A percentile compares a stretch with the other conserved stretches of the same genome.
Conservation (phyloP, 2,329 filamentous ascomycete species). For the Colletotrichum lupini region DNA sequence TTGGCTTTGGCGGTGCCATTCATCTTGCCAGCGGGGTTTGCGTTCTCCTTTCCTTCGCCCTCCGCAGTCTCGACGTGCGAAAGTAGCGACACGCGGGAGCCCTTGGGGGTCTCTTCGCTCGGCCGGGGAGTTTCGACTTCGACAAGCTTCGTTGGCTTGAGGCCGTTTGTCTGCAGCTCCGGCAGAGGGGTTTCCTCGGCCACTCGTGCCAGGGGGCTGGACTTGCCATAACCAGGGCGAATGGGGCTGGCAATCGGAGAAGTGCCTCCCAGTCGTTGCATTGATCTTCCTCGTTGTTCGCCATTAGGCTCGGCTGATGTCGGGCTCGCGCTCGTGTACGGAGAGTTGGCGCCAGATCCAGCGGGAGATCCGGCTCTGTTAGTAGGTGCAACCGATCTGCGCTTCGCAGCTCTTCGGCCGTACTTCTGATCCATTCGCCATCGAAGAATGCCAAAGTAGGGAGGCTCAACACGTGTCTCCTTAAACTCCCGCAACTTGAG, state of each 20-base stretch:
- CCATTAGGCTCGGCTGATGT: constrained; percentile 60
- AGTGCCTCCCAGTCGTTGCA: constrained; percentile 75
- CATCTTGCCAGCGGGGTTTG: constrained; percentile 44
- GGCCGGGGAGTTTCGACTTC: constrained; percentile 66
- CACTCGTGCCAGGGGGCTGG: constrained; percentile 79
- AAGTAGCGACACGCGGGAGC: constrained; percentile 45
- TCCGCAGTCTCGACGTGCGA: constrained; percentile 49
- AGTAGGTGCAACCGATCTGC: constrained; percentile 60
- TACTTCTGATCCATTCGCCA: constrained; percentile 98
- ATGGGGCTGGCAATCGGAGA: constrained; percentile 74
- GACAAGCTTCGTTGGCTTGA: constrained; percentile 62
- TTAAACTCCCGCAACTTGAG: constrained; percentile 95
- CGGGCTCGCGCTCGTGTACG: constrained; percentile 68
- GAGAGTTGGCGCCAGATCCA: constrained; percentile 63
- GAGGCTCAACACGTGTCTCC: constrained; percentile 86
- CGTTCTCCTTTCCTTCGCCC: constrained; percentile 52
- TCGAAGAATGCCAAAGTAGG: constrained; percentile 93
- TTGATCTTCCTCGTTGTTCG: constrained; percentile 75
- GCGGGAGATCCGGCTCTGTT: constrained; percentile 57
- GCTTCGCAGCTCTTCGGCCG: constrained; percentile 71
- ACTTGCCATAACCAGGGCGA: constrained; percentile 70
- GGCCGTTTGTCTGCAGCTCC: constrained; percentile 47
- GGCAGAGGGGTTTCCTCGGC: constrained; percentile 71
- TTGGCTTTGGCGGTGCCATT: constrained; percentile 54
- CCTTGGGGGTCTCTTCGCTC: constrained; percentile 55